phyloP scores from a whole-genome alignment of 2,329 filamentous ascomycete species.

The Aspergillus quadrilineatus region DNA sequence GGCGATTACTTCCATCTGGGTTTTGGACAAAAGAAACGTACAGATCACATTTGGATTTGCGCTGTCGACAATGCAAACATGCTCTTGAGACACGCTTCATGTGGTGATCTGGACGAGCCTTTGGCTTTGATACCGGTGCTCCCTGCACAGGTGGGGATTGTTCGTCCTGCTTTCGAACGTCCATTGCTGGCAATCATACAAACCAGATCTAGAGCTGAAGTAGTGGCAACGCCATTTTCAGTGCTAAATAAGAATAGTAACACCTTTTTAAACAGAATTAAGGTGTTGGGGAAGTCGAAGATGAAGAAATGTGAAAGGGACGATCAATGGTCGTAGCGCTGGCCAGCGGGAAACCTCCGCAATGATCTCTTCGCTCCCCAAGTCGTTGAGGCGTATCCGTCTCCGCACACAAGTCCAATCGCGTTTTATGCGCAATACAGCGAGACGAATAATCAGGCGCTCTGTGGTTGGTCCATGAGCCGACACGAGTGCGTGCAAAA shows the following conservation, averaged over 20 bases:
- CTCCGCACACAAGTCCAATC: neutral
- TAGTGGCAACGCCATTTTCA: slow-evolving; percentile 9
- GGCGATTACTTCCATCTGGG: neutral
- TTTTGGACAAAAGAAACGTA: slow-evolving; percentile 33
- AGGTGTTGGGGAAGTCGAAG: neutral
- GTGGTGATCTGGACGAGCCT: slow-evolving; percentile 30
- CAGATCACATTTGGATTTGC: slow-evolving; percentile 54
- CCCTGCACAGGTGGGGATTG: slow-evolving; percentile 16
- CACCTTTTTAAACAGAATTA: neutral
- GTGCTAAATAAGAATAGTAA: neutral
- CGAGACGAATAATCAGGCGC: neutral
- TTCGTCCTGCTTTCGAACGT: slow-evolving; percentile 20
- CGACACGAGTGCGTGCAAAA: neutral
- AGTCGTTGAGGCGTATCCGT: neutral
- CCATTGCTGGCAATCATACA: slow-evolving; percentile 1
- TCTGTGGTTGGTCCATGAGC: neutral
- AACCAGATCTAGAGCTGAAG: neutral
- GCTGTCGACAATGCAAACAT: slow-evolving; percentile 50
- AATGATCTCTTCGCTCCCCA: slow-evolving; percentile 1
- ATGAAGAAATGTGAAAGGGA: neutral
- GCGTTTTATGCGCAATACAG: neutral
- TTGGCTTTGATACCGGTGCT: slow-evolving; percentile 15
- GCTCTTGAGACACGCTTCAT: slow-evolving; percentile 50
- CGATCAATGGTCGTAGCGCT: neutral
- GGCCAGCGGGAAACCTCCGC: slow-evolving; percentile 6